Evolutionary conservation across 768 basidiomycete species (phyloP).

Genomic region (Lactifluus pinguis): DNA sequence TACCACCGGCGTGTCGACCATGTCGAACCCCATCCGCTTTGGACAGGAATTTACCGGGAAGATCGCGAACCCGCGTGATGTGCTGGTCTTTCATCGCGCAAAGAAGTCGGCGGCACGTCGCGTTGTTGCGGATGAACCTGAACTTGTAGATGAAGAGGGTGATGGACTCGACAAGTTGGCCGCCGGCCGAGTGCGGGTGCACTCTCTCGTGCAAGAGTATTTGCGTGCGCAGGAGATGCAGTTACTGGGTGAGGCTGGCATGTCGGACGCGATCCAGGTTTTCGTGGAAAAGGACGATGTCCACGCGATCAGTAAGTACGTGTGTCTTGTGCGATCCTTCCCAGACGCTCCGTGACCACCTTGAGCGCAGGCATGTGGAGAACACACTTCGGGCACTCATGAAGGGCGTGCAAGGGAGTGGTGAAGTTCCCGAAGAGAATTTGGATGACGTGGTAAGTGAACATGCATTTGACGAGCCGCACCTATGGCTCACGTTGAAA

Average conservation of each 20-base stretch:
- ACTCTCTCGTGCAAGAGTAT: slow-evolving; percentile 86
- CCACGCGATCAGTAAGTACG: slow-evolving; percentile 82
- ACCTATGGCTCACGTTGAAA: neutral
- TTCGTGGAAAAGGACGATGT: slow-evolving; percentile 98
- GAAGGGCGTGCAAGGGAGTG: slow-evolving; percentile 58
- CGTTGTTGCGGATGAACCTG: slow-evolving; percentile 67
- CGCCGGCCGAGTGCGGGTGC: slow-evolving; percentile 73
- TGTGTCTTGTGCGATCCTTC: slow-evolving; percentile 14
- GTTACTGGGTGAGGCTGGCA: slow-evolving; percentile 78
- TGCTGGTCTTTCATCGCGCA: slow-evolving; percentile 81
- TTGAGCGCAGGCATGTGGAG: slow-evolving; percentile 49
- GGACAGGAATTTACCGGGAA: slow-evolving; percentile 89
- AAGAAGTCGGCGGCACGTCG: slow-evolving; percentile 48
- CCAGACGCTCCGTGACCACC: neutral
- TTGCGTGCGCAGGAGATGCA: slow-evolving; percentile 88
- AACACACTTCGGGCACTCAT: slow-evolving; percentile 50
- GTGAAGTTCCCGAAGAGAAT: slow-evolving; percentile 61
- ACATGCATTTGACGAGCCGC: neutral
- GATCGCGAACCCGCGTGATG: slow-evolving; percentile 90
- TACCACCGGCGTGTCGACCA: slow-evolving; percentile 82
- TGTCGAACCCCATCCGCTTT: slow-evolving; percentile 93
- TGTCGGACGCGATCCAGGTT: slow-evolving; percentile 90
- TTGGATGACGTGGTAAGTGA: slow-evolving; percentile 60
- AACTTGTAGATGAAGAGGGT: slow-evolving; percentile 32
- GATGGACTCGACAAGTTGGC: slow-evolving; percentile 23